Conservation (phyloP, 352 stramenopile genomes). For the Pythium phragmitis region DNA sequence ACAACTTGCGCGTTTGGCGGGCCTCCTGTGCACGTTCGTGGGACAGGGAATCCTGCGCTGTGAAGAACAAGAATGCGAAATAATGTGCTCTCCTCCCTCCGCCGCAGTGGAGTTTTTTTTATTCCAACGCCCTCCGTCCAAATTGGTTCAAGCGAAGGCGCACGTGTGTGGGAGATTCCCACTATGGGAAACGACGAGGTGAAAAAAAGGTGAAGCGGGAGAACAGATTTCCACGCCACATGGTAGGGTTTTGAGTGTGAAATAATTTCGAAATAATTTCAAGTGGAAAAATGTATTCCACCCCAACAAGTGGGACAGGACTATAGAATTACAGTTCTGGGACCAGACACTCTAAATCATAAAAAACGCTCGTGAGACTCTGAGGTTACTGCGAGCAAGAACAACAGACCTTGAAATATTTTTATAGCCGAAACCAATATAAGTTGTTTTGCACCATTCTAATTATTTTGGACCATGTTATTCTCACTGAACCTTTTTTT, state of each 20-base stretch:
- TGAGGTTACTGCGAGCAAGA: not conserved
- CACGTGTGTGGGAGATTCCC: not conserved
- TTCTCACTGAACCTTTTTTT: not conserved
- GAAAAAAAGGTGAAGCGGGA: not conserved
- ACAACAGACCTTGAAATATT: not conserved
- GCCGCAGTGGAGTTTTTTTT: constrained; percentile 2
- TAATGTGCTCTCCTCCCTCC: constrained; percentile 6
- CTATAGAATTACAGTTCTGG: not conserved
- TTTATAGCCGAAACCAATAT: not conserved
- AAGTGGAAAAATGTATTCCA: constrained; percentile 9
- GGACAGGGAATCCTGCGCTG: not conserved
- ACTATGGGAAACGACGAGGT: not conserved
- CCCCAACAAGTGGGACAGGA: not conserved
- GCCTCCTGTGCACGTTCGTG: not conserved
- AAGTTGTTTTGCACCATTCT: not conserved
- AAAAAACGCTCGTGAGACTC: not conserved
- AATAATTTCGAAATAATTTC: constrained; percentile 6
- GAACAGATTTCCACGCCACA: constrained; percentile 2
- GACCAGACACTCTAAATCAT: not conserved
- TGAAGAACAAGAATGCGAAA: constrained; percentile 15
- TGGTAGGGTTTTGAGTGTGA: not conserved
- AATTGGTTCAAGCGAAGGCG: too few species aligned
- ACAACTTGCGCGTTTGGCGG: not conserved
- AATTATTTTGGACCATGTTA: not conserved
- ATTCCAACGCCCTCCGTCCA: not conserved